Evolutionary conservation across 2,329 filamentous ascomycete species (phyloP), one percentile per base, ranked within the genome.

Genomic region (Bipolaris victoriae): DNA sequence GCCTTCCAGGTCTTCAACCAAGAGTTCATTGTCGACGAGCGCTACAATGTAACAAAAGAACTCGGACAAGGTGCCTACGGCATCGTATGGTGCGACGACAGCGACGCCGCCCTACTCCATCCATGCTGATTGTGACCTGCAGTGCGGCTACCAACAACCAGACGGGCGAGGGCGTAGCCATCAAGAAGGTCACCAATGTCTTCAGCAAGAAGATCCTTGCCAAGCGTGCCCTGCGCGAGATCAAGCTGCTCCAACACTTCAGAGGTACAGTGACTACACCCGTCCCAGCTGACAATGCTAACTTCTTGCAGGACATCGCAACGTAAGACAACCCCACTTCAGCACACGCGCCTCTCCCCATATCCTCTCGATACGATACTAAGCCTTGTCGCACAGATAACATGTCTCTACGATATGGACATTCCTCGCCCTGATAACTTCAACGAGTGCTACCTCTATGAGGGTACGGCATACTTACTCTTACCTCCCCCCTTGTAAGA

Each of bases 101-200:
- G 35, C 55, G 5, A 29, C 52, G 37, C 26, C 49, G 37, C 20
- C 24, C 44, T 41, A 50, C 49, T 24, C 36, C 26, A 48, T 29
- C 46, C 41, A 55, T 52, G 61, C 62, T 73, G 60, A 72, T 59
- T 58, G 62, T 62, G 59, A 61, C 63, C 58, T 62, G 63, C 76
- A 97, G 93, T 79, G 94, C 95, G 59, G 95, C 95, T 54, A 91
- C 92, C 66, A 97, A 98, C 83, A 89, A 88, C 76, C 88, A 92
- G 78, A 96, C 90, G 31, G 89, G 88, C 72, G 95, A 99, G 77
- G 93, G 94, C 39, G 93, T 99, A 62, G 95, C 95, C 71, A 95
- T 99, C 84, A 99, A 99, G 82, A 99, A 99, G 81, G 92, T 99
- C 77, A 99, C 95, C 82, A 99, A 99, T 90, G 94, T 99, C 71